Percentiles rank a stretch among this genome's conserved stretches.
Evolutionary conservation across 345 rosid genomes (phyloP).

Genomic region (Diplotaxis tenuifolia): DNA sequence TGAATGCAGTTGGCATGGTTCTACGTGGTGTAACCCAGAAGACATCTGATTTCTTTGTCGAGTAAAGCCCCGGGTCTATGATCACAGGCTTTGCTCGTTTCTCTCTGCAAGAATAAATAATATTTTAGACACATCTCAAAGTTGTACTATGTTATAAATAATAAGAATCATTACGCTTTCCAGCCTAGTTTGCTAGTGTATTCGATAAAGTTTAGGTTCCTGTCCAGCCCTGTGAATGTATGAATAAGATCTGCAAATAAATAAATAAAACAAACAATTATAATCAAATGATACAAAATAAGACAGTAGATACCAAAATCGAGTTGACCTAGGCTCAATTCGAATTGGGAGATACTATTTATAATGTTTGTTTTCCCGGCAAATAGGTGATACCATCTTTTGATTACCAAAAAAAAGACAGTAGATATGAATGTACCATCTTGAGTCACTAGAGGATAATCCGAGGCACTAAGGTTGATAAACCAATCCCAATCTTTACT

Average conservation of each 20-base stretch:
- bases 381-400: too few relatives aligned
- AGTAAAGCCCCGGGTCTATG: slow-evolving; percentile 92
- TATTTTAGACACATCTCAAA: background rate
- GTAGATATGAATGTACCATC: slow-evolving; percentile 46
- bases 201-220: slow-evolving; percentile 67
- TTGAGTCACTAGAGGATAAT: slow-evolving; percentile 64
- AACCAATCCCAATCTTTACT: slow-evolving; percentile 74
- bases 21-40: slow-evolving; percentile 76
- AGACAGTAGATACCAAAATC: background rate
- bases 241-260: slow-evolving; percentile 55
- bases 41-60: slow-evolving; percentile 65
- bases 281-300: background rate
- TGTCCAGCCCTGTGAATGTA: slow-evolving; percentile 50
- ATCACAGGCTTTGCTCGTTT: slow-evolving; percentile 96
- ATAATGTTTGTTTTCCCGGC: too few relatives aligned
- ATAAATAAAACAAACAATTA: background rate
- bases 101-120: slow-evolving; percentile 47
- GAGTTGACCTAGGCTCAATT: too few relatives aligned
- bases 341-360: too few relatives aligned
- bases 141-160: background rate
- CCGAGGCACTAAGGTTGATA: slow-evolving; percentile 64
- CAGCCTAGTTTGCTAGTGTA: slow-evolving; percentile 80
- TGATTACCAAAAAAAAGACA: background rate
- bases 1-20: slow-evolving; percentile 82
- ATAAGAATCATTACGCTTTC: slow-evolving; percentile 64